A percentile compares a stretch with the other conserved stretches of the same genome.
Conservation (phyloP, 2,329 filamentous ascomycete species). For the Sporothrix brunneoviolacea region DNA sequence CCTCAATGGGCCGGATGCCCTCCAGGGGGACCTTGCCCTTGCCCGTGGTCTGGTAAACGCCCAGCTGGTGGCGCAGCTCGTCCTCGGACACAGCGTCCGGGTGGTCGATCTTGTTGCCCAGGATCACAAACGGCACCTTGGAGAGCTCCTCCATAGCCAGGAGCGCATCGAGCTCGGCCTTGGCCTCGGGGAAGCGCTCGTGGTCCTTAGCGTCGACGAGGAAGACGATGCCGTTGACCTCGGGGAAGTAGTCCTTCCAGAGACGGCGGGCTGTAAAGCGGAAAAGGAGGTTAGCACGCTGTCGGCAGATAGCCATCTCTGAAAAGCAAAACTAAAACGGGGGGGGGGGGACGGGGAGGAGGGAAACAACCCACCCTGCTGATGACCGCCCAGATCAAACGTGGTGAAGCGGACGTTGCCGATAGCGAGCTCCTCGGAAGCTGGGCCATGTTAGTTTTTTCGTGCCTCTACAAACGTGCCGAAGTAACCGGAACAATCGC, state of each 20-base stretch:
- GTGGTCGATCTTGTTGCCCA: slow-evolving; percentile 99
- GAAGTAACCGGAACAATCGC: neutral
- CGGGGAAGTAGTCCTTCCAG: slow-evolving; percentile 96
- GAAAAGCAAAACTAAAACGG: too few relatives aligned
- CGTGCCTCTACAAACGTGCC: neutral
- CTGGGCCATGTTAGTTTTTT: slow-evolving; percentile 33
- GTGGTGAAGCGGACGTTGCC: slow-evolving; percentile 93
- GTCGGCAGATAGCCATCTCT: too few relatives aligned
- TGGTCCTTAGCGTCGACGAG: slow-evolving; percentile 96
- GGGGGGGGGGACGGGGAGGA: too few relatives aligned
- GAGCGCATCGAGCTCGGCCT: slow-evolving; percentile 92
- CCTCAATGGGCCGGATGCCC: slow-evolving; percentile 89
- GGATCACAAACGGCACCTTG: slow-evolving; percentile 91
- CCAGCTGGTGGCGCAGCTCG: slow-evolving; percentile 84
- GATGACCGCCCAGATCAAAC: slow-evolving; percentile 88
- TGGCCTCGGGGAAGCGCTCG: slow-evolving; percentile 88
- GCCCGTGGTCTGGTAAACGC: slow-evolving; percentile 91
- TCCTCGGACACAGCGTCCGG: slow-evolving; percentile 93
- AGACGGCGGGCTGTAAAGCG: slow-evolving; percentile 65
- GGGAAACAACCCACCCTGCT: slow-evolving; percentile 58
- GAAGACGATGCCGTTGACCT: slow-evolving; percentile 95
- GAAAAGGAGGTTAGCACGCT: too few relatives aligned
- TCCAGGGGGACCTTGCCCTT: slow-evolving; percentile 88
- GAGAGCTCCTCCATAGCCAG: slow-evolving; percentile 93
- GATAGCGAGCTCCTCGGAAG: slow-evolving; percentile 86